A percentile compares a stretch with the other conserved stretches of the same genome.
phyloP scores from a whole-genome alignment of 2,329 filamentous ascomycete species.

The Camillea tinctor region DNA sequence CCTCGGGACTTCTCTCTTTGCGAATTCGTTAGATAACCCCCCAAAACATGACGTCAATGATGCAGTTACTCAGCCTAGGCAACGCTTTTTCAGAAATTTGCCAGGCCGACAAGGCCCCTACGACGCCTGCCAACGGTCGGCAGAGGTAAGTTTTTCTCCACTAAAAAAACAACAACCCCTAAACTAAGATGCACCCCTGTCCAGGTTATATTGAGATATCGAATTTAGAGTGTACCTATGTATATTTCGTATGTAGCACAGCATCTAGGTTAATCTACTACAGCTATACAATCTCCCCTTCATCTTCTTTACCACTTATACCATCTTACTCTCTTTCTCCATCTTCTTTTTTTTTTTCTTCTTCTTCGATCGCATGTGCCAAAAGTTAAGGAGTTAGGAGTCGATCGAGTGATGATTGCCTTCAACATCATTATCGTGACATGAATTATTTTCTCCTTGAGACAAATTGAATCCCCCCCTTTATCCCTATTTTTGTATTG shows the following conservation, averaged over 20 bases:
- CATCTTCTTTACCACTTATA: no score
- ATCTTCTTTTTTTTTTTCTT: not conserved
- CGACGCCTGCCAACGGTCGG: not conserved
- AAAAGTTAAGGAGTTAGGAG: not conserved
- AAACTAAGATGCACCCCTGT: not conserved
- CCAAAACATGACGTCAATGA: not conserved
- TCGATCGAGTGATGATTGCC: not conserved
- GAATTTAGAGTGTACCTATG: no score
- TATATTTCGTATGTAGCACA: not conserved
- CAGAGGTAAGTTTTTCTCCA: not conserved
- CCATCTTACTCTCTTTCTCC: no score
- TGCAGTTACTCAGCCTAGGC: not conserved
- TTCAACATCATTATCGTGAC: not conserved
- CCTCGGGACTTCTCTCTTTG: not conserved
- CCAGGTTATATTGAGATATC: not conserved
- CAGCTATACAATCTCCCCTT: no score
- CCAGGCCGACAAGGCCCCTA: not conserved
- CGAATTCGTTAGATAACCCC: not conserved
- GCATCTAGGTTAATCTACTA: no score
- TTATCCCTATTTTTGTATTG: not conserved
- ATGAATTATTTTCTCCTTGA: not conserved
- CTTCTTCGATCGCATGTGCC: not conserved
- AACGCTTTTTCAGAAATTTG: not conserved
- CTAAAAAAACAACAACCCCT: not conserved
- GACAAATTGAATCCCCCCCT: not conserved